phyloP scores from a whole-genome alignment of 2,329 filamentous ascomycete species.

The Huntiella decipiens region DNA sequence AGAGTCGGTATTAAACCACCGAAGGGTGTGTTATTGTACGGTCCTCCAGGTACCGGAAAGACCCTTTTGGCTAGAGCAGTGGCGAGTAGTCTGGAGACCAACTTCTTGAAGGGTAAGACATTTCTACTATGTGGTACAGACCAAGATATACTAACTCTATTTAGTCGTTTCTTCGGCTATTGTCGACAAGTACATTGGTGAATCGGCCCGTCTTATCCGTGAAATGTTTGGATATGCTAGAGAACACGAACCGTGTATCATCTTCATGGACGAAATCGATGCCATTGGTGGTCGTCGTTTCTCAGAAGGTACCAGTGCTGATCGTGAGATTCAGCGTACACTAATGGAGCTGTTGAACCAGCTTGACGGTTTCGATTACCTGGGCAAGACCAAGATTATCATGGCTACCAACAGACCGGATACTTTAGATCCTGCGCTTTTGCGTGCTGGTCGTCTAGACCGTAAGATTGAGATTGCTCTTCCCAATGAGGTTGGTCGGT shows the following conservation, averaged over 20 bases:
- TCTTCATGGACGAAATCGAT: conserved; percentile 99
- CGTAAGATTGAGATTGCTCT: conserved; percentile 95
- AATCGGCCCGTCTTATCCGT: conserved; percentile 88
- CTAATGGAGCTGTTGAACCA: conserved; percentile 98
- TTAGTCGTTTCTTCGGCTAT: conserved; percentile 94
- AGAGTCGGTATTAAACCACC: conserved; percentile 97
- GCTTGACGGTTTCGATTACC: conserved; percentile 95
- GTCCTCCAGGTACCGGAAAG: conserved; percentile 92
- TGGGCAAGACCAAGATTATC: conserved; percentile 99
- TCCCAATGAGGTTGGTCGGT: conserved; percentile 84
- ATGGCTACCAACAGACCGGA: conserved; percentile 98
- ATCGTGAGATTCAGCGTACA: conserved; percentile 94
- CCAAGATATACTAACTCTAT: conserved; percentile 11
- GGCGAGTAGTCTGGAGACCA: conserved; percentile 89
- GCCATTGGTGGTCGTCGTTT: conserved; percentile 94
- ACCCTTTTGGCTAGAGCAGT: conserved; percentile 86
- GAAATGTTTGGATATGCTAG: conserved; percentile 99
- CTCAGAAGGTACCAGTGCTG: conserved; percentile 90
- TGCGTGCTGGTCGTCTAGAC: conserved; percentile 84
- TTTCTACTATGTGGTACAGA: not conserved
- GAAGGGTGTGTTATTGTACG: conserved; percentile 91
- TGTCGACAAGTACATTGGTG: conserved; percentile 98
- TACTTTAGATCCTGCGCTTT: conserved; percentile 79
- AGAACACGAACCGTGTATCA: conserved; percentile 98
- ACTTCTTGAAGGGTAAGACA: conserved; percentile 76